phyloP scores from a whole-genome alignment of 2,329 filamentous ascomycete genomes.

The Scedosporium minutisporum region DNA sequence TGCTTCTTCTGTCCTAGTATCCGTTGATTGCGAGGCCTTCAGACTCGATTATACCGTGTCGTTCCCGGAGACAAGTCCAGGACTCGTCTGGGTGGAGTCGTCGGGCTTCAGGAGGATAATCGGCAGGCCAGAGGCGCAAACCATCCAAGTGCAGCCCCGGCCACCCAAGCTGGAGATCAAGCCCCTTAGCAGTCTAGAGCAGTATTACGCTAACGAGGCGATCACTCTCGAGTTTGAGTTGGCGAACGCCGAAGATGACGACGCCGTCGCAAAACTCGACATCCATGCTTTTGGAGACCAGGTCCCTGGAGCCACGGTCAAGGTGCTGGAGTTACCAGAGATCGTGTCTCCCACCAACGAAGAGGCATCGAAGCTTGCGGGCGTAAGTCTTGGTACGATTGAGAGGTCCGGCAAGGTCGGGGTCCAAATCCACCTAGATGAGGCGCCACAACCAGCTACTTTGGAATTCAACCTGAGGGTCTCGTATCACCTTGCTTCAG shows the following conservation, averaged over 20 bases:
- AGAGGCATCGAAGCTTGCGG: conserved; percentile 33
- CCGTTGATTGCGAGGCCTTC: conserved; percentile 56
- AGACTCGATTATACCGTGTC: conserved; percentile 56
- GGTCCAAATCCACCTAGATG: conserved; percentile 39
- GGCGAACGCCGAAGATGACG: conserved; percentile 73
- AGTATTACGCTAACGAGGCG: conserved; percentile 79
- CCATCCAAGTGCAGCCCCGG: conserved; percentile 69
- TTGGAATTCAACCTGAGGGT: conserved; percentile 65
- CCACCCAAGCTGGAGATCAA: conserved; percentile 83
- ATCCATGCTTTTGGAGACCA: conserved; percentile 54
- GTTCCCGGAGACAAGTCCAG: conserved; percentile 31
- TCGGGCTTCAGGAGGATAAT: conserved; percentile 33
- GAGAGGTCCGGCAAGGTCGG: conserved; percentile 31
- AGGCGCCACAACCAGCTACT: conserved; percentile 37
- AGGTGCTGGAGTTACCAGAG: conserved; percentile 31
- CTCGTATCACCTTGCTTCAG: conserved; percentile 69
- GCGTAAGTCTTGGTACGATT: conserved; percentile 37
- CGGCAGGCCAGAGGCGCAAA: conserved; percentile 38
- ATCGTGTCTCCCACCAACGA: conserved; percentile 22
- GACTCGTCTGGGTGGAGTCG: conserved; percentile 41
- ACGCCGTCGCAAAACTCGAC: conserved; percentile 62
- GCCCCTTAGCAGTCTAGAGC: conserved; percentile 49
- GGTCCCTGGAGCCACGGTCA: conserved; percentile 8
- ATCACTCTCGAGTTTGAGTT: conserved; percentile 61
- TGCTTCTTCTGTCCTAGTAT: conserved; percentile 53